Evolutionary conservation across 176 grass and related monocot species (phyloP), one percentile per base, ranked within the genome.

Genomic region (Poa annua): DNA sequence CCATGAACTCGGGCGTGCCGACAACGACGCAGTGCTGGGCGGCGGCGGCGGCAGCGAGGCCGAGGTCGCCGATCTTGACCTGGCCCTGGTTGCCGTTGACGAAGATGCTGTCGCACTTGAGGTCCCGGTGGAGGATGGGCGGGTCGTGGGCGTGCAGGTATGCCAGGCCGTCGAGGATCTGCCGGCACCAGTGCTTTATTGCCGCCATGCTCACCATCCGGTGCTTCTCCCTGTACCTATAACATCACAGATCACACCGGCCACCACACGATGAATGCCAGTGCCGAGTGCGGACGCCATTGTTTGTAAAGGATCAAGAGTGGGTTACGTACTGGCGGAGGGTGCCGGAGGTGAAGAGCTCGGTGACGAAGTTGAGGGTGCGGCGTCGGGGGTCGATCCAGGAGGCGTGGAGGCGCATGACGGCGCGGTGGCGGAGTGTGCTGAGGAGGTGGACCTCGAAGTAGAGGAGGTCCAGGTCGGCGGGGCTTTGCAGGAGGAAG

Each of bases 1-100:
- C 92, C 95, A 97, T 97, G 92, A 97, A 97, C 81, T 97, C 95
- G 2, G 95, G 95, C 25, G 95, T 97, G 55, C 91, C 91, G 2
- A 97, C 95, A 36, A 63, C 60, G 60, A 63, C 25, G 60, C 92
- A 92, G 19, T 83, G 57, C 3, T 71, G 74, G 6, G 87, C 77
- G 20, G 78, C 11, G 81, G 88, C 32, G 68, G 94, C 86, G 26
- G 92, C 88, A 2, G 92, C 95, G 22, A 94, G 92, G 34, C 95
- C 95, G 7, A 94, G 90, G 77, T 97, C 95, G 3, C 95, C 95
- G 68, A 97, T 97, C 84, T 97, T 97, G 62, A 97, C 92, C 77
- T 97, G 83, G 0, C 95, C 90, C 11, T 90, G 92, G 38, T 92
- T 89, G 8, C 95, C 95, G 60, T 97, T 97, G 10, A 97, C 84